Base-by-base conservation (phyloP, 148 eudicot genomes). In the Arctostaphylos glauca region DNA sequence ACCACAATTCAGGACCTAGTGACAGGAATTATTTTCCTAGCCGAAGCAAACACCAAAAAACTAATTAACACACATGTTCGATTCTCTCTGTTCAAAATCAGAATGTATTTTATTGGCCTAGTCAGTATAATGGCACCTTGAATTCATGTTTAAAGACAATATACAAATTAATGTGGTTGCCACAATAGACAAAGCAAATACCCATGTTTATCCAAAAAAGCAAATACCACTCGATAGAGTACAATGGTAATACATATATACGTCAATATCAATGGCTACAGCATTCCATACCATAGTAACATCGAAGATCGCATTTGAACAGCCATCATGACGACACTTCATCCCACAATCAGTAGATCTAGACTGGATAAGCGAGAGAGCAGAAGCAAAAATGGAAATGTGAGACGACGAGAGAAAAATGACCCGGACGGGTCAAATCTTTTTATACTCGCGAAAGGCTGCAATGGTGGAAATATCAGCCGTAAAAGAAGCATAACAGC, bases 81-180 rank as follows among this genome's bases (percentile, higher is more conserved):
- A 44, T 43, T 44, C 77, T 19, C 2, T 43, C 19, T 9, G 10
- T 43, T 47, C 31, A 15, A 31, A 48, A 19, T 47, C 50, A 16
- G 25, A 74, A 74, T 46, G 54, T 47, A 21, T 48, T 5, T 44
- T 43, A 46, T 9, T 21, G 23, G 47, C n/a, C 48, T 13, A 72
- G 44, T 38, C 76, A 71, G 7, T 16, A 74, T 74, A 16, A 74
- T 74, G 77, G 77, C 77, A 74, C 18, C 56, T 13, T n/a, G 49
- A 74, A 74, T 47, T 38, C 23, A 47, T 6, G n/a, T 49, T 9
- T 49, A 49, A 21, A 74, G 25, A 49, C n/a, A 14, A 47, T 49
- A 67, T 31, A 6, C 52, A 46, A 73, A 19, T 73, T 73, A 3
- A 18, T 47, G 50, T 6, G 2, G 23, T 31, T 31, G 77, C n/a